A percentile compares a stretch with the other conserved stretches of the same genome.
These are phyloP conservation scores for Phytopythium oedochilum DNA, from an alignment of 352 stramenopile species.

Conservation along the genomic window DNA sequence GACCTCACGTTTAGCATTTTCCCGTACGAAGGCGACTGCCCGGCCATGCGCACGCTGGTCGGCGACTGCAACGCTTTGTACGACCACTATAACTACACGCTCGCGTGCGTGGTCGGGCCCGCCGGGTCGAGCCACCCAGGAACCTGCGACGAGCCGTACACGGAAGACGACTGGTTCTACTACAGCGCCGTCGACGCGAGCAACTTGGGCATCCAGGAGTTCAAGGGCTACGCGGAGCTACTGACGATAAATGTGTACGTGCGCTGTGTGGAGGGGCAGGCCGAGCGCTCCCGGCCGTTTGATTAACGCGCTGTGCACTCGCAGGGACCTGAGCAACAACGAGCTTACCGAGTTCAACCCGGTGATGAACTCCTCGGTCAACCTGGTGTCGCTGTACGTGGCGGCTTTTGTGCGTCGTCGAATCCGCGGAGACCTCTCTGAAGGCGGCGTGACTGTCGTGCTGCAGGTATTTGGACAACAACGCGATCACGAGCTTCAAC, in stretches of 20 bases:
- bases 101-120: neutral
- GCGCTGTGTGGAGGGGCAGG: neutral
- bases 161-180: neutral
- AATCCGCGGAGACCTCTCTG: neutral
- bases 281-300: too few species aligned
- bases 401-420: neutral
- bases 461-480: neutral
- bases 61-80: neutral
- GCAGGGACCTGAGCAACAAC: neutral
- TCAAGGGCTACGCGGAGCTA: neutral
- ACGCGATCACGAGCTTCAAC: neutral
- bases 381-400: neutral
- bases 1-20: neutral
- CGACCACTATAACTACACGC: neutral
- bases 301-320: neutral
- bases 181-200: neutral
- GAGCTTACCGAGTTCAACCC: neutral
- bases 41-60: neutral
- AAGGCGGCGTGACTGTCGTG: neutral
- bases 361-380: neutral
- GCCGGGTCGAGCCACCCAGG: neutral
- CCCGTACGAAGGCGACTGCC: conserved; percentile 1
- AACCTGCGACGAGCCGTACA: neutral
- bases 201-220: neutral
- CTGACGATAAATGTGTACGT: neutral